Conservation (phyloP, 768 basidiomycete species). For the Mycena galericulata region DNA sequence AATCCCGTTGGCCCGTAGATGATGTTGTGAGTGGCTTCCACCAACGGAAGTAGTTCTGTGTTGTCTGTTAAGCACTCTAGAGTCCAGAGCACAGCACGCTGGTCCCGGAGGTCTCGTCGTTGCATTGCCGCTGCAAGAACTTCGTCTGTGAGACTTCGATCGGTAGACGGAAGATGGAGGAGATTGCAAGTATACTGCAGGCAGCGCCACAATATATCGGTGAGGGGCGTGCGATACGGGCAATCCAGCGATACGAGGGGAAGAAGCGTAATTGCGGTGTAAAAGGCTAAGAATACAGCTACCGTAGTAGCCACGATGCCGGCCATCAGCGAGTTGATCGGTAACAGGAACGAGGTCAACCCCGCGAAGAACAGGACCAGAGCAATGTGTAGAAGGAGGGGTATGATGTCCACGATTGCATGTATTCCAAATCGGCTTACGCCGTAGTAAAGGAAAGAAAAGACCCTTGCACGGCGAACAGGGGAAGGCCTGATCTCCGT, state of each 20-base stretch:
- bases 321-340: slow-evolving; percentile 11
- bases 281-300: slow-evolving; percentile 5
- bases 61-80: neutral
- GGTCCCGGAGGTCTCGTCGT: neutral
- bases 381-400: slow-evolving; percentile 29
- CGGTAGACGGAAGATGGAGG: neutral
- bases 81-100: neutral
- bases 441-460: slow-evolving; percentile 16
- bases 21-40: neutral
- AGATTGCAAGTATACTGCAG: neutral
- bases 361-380: slow-evolving; percentile 30
- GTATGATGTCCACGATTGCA: slow-evolving; percentile 8
- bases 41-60: neutral
- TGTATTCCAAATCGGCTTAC: slow-evolving; percentile 3
- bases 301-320: neutral
- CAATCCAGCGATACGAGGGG: slow-evolving; percentile 26
- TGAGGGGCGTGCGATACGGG: slow-evolving; percentile 29
- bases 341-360: slow-evolving; percentile 25
- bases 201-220: neutral
- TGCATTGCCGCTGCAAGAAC: neutral
- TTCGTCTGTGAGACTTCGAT: neutral
- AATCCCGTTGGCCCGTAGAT: neutral
- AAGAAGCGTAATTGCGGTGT: slow-evolving; percentile 17
- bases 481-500: slow-evolving; percentile 2
- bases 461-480: neutral